phyloP scores from a whole-genome alignment of 306 rosid species.

The Glycine tomentella region DNA sequence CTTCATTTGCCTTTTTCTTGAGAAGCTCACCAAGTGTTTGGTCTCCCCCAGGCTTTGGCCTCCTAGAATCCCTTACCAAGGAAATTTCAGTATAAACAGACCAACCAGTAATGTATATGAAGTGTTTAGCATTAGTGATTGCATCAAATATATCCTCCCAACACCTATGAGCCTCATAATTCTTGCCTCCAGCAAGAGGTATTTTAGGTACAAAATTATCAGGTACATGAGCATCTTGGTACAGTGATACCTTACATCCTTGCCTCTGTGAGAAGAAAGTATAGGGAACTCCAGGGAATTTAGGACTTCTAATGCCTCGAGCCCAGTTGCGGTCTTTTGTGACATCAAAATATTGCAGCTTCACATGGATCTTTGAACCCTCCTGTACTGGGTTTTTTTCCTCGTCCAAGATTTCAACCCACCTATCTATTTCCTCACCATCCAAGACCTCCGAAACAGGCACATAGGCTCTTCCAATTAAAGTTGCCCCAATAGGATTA shows the following conservation, averaged over 20 bases:
- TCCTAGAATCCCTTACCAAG: conserved; percentile 75
- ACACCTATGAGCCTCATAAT: conserved; percentile 67
- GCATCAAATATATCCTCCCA: conserved; percentile 86
- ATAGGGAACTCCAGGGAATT: conserved; percentile 81
- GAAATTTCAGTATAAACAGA: conserved; percentile 80
- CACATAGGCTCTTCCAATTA: conserved; percentile 78
- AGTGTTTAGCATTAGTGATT: conserved; percentile 67
- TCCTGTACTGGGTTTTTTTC: conserved; percentile 60
- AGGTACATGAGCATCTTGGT: conserved; percentile 82
- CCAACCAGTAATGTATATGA: conserved; percentile 81
- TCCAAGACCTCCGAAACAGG: conserved; percentile 67
- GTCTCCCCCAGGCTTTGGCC: conserved; percentile 76
- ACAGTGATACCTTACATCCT: conserved; percentile 71
- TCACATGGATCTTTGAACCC: conserved; percentile 74
- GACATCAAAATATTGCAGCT: conserved; percentile 69
- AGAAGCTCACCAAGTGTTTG: conserved; percentile 67
- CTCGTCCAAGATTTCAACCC: conserved; percentile 67
- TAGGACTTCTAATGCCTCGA: conserved; percentile 64
- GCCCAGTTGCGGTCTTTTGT: conserved; percentile 65
- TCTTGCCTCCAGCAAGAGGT: conserved; percentile 68
- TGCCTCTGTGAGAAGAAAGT: conserved; percentile 72
- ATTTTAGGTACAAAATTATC: conserved; percentile 72
- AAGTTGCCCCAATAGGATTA: conserved; percentile 79
- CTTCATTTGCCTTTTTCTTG: conserved; percentile 73
- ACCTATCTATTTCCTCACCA: conserved; percentile 68